Conservation (phyloP, 2,329 filamentous ascomycete genomes). For the Arthrobotrys sinensis region DNA sequence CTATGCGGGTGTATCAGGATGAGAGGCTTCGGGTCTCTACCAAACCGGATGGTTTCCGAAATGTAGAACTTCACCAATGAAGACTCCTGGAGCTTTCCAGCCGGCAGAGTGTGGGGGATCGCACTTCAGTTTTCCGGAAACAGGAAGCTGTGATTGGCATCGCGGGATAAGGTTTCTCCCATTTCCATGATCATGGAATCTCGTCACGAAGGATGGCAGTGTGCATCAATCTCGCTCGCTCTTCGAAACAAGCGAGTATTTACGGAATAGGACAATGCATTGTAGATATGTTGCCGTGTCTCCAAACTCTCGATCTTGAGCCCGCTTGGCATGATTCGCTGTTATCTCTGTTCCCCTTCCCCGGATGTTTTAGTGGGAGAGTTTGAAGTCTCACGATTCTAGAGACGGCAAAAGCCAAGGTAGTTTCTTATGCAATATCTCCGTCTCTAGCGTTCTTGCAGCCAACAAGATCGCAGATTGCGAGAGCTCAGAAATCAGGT, state of each 20-base stretch:
- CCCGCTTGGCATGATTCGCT: not conserved
- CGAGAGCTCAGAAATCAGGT: constrained; percentile 31
- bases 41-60: constrained; percentile 23
- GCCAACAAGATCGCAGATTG: constrained; percentile 11
- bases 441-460: constrained; percentile 1
- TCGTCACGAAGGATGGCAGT: constrained; percentile 9
- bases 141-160: constrained; percentile 2
- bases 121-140: constrained; percentile 10
- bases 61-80: not conserved
- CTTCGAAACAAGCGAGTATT: constrained; percentile 34
- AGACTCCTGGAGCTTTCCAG: not conserved
- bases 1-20: not conserved
- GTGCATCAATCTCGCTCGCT: constrained; percentile 15
- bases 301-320: constrained; percentile 15
- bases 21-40: not conserved
- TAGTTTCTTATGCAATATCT: constrained; percentile 11
- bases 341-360: constrained; percentile 5
- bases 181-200: constrained; percentile 19
- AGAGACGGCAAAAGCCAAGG: constrained; percentile 5
- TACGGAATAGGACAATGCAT: constrained; percentile 26
- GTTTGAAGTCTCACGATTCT: constrained; percentile 39
- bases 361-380: constrained; percentile 39
- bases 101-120: constrained; percentile 16
- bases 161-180: constrained; percentile 15
- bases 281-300: constrained; percentile 32